phyloP scores from a whole-genome alignment of 768 basidiomycete genomes.

The Neoboletus brunneissimus region DNA sequence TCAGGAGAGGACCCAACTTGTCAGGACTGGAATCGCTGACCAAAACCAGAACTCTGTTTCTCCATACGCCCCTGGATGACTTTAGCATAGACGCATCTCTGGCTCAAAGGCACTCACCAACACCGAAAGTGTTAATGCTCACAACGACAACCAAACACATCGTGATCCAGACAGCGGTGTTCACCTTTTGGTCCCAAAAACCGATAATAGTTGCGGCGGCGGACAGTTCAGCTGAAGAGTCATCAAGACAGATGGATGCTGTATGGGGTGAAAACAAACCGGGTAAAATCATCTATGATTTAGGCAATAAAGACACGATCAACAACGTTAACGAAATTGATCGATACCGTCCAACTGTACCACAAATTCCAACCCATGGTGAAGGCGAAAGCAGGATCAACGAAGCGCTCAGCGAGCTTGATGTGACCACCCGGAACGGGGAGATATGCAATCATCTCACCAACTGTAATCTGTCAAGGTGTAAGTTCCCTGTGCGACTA shows the following conservation, averaged over 20 bases:
- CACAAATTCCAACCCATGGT: constrained; percentile 39
- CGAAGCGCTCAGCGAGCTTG: constrained; percentile 44
- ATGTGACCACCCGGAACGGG: constrained; percentile 44
- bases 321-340: constrained; percentile 11
- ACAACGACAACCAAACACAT: constrained; percentile 48
- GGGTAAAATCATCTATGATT: constrained; percentile 14
- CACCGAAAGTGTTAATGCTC: constrained; percentile 39
- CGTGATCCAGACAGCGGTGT: constrained; percentile 48
- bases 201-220: constrained; percentile 50
- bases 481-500: neutral
- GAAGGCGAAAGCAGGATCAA: constrained; percentile 41
- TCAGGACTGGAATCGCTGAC: neutral
- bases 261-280: constrained; percentile 3
- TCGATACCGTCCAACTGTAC: constrained; percentile 34
- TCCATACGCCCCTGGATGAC: constrained; percentile 33
- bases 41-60: constrained; percentile 48
- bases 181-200: constrained; percentile 40
- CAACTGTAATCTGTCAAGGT: constrained; percentile 22
- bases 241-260: neutral
- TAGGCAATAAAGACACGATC: neutral
- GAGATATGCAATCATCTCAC: constrained; percentile 45
- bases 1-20: neutral
- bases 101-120: constrained; percentile 20
- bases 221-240: constrained; percentile 37
- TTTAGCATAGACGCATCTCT: neutral